Evolutionary conservation across 2,329 filamentous ascomycete species (phyloP).

Genomic region (Teratosphaeria epicoccoides): DNA sequence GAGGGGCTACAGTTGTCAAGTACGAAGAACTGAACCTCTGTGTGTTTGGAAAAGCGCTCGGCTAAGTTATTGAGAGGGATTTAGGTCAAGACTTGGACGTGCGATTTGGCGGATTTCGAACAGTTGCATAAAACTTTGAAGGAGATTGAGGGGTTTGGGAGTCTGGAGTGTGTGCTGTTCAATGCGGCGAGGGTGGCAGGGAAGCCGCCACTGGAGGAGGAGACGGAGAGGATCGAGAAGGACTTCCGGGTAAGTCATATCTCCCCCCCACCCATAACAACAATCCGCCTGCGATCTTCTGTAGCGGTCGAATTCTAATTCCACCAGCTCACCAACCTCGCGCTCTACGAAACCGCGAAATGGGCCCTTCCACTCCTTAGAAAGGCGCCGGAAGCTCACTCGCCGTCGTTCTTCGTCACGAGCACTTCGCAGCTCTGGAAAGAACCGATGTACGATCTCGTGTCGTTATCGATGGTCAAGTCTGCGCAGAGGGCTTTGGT

Average conservation of each 20-base stretch:
- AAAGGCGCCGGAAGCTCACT: constrained; percentile 25
- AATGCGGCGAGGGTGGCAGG: constrained; percentile 42
- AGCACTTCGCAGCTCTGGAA: constrained; percentile 37
- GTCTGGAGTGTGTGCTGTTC: constrained; percentile 40
- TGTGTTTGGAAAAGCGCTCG: no score
- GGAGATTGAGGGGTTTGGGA: constrained; percentile 33
- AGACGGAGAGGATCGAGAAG: constrained; percentile 36
- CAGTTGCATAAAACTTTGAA: constrained; percentile 31
- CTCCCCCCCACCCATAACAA: background rate
- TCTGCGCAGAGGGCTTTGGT: constrained; percentile 43
- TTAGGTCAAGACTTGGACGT: constrained; percentile 33
- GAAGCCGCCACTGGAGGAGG: constrained; percentile 33
- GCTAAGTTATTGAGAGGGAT: background rate
- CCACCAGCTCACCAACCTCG: constrained; percentile 36
- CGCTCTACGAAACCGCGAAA: constrained; percentile 38
- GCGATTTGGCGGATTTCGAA: constrained; percentile 35
- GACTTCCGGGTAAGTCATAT: constrained; percentile 37
- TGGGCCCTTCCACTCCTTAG: constrained; percentile 37
- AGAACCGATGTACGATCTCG: constrained; percentile 37
- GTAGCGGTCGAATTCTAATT: no score
- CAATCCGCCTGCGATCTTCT: background rate
- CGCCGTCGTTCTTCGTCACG: constrained; percentile 41
- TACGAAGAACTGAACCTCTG: no score
- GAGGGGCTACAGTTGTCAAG: constrained; percentile 22
- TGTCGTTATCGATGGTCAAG: constrained; percentile 42